Evolutionary conservation across 257 asterid species (phyloP).

Genomic region (Solanum etuberosum): DNA sequence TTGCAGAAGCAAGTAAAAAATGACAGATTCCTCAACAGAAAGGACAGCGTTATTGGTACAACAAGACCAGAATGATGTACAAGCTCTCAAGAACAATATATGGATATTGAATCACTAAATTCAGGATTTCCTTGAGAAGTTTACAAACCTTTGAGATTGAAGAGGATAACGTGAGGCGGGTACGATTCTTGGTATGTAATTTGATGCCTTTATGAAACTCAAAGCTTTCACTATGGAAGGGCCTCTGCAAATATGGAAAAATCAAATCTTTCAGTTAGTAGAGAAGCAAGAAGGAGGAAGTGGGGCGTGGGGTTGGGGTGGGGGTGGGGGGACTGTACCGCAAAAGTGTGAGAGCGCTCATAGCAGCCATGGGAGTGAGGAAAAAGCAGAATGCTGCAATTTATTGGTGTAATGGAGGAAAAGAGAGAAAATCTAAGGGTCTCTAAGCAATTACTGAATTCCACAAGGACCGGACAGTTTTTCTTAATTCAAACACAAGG

Average conservation of each 20-base stretch:
- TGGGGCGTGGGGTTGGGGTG: neutral
- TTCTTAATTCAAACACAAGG: neutral
- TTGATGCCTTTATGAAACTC: slow-evolving; percentile 30
- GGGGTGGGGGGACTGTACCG: slow-evolving; percentile 18
- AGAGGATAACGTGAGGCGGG: slow-evolving; percentile 21
- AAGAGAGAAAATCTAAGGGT: neutral
- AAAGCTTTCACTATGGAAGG: slow-evolving; percentile 30
- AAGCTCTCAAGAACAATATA: neutral
- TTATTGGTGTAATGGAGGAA: neutral
- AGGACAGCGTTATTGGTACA: neutral
- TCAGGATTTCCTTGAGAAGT: neutral
- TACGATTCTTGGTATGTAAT: slow-evolving; percentile 6
- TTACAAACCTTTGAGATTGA: slow-evolving; percentile 40
- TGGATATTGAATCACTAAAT: neutral
- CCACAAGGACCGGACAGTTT: neutral
- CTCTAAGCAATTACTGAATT: neutral
- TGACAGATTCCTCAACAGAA: neutral
- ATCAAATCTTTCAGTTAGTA: neutral
- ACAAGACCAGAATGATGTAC: neutral
- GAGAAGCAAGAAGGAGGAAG: neutral
- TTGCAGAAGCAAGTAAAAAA: neutral
- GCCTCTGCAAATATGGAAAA: slow-evolving; percentile 29
- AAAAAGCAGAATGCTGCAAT: neutral
- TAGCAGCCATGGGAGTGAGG: slow-evolving; percentile 20
- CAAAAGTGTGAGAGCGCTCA: slow-evolving; percentile 28